Evolutionary conservation across 2,329 filamentous ascomycete species (phyloP), one percentile per base, ranked within the genome.

Genomic region (Xylariaceae sp.): DNA sequence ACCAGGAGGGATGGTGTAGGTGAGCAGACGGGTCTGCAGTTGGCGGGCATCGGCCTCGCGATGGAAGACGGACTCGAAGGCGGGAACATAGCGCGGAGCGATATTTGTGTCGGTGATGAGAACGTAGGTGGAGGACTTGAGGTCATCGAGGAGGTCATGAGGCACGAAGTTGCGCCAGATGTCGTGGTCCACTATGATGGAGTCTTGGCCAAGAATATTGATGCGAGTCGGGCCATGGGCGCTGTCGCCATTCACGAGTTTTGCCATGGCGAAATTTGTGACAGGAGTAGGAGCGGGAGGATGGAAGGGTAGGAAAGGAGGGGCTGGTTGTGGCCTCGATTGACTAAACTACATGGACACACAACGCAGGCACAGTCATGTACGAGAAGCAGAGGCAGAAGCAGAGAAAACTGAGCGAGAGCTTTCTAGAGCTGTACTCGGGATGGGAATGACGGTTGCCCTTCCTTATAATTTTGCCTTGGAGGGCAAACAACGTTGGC

Each of bases 71-170:
- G 76, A 68, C 60, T 81, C 67, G 65, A 98, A 96, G 19, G 71
- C 62, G n/a, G 87, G 81, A 1, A 89, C 83, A 65, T 97, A 97
- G 55, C 83, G 76, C 17, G 83, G 76, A 47, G 78, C 79, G 47
- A 98, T 79, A 62, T 97, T 97, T 34, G 90, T 95, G 68, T 98
- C 93, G 64, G 93, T 97, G 58, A 98, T 87, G 47, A 98, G 83
- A 44, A 97, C 85, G 64, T 97, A 98, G 47, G 91, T 97, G 15
- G 89, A 94, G 16, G 90, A 93, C 38, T 78, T 67, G 46, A 93
- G 73, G 61, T 85, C 87, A 41, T 76, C 68, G 48, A 97, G 73
- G 42, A 98, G 76, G 66, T 98, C 91, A 53, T 82, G 69, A 39
- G 83, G 81, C 49, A 97, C 83, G 62, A 87, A 93, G 60, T 77